A percentile compares a stretch with the other conserved stretches of the same genome.
Evolutionary conservation across 164 flowering plant genomes (phyloP).

Genomic region (Macadamia tetraphylla): DNA sequence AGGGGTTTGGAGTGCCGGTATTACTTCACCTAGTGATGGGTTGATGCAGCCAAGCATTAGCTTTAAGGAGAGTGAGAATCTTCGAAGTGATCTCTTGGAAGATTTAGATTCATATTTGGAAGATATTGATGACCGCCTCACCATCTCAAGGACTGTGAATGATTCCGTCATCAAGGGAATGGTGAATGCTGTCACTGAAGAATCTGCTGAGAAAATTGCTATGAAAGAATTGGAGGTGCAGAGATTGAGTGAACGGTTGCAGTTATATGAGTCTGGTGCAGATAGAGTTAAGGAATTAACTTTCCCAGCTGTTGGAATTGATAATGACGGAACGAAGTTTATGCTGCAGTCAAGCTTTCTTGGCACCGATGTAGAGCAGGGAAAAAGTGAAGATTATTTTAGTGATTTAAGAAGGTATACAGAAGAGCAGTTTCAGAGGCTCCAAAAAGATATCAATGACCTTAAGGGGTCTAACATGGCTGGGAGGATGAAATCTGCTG

Average conservation of each 20-base stretch:
- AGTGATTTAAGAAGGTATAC: conserved; percentile 22
- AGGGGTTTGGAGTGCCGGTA: no score
- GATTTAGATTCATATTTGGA: conserved; percentile 69
- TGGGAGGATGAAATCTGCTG: conserved; percentile 16
- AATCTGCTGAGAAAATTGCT: conserved; percentile 51
- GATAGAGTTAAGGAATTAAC: conserved; percentile 11
- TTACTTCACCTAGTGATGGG: no score
- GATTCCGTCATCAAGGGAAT: conserved; percentile 76
- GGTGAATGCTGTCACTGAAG: conserved; percentile 65
- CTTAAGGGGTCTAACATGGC: conserved; percentile 21
- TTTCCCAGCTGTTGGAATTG: neutral
- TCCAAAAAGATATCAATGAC: conserved; percentile 32
- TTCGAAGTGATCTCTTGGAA: conserved; percentile 38
- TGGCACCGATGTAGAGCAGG: conserved; percentile 15
- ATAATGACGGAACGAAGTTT: conserved; percentile 8
- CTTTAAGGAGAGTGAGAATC: conserved; percentile 27
- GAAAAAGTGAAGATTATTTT: conserved; percentile 23
- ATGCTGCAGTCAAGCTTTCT: conserved; percentile 4
- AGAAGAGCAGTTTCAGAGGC: conserved; percentile 35
- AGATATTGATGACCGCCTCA: conserved; percentile 58
- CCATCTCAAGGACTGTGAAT: conserved; percentile 77
- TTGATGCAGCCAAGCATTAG: no score
- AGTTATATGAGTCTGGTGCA: conserved; percentile 18
- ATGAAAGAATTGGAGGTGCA: conserved; percentile 50
- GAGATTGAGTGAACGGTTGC: conserved; percentile 34